These are phyloP conservation scores for Neofusicoccum sp. DNA, from an alignment of 2,329 filamentous ascomycete genomes.

Conservation along the genomic window DNA sequence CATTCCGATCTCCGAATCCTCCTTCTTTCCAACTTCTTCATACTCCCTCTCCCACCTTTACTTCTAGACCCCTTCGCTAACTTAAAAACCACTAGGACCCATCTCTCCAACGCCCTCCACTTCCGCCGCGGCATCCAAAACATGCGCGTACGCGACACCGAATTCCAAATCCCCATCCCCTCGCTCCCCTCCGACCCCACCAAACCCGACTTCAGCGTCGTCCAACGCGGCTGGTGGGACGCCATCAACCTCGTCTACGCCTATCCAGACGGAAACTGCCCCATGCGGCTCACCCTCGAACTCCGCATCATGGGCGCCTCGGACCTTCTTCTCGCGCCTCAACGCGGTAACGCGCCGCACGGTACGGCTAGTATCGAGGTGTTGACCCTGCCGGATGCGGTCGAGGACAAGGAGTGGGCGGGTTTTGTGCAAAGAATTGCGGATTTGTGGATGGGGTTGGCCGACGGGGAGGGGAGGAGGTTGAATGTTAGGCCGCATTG, in stretches of 20 bases:
- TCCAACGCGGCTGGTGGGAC: conserved; percentile 52
- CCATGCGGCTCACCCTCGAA: conserved; percentile 45
- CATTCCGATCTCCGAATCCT: too few species aligned
- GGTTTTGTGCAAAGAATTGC: conserved; percentile 43
- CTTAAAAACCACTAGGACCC: too few species aligned
- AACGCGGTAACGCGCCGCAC: conserved; percentile 39
- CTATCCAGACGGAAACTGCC: too few species aligned
- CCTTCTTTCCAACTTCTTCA: too few species aligned
- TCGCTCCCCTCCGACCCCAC: conserved; percentile 29
- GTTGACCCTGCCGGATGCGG: conserved; percentile 42
- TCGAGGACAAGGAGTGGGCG: conserved; percentile 39
- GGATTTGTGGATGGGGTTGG: conserved; percentile 42
- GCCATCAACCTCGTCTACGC: conserved; percentile 47
- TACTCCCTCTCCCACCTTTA: too few species aligned
- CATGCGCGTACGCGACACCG: conserved; percentile 46
- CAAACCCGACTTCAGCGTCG: conserved; percentile 43
- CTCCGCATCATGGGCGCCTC: conserved; percentile 46
- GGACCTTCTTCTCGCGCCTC: conserved; percentile 46
- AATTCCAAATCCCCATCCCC: conserved; percentile 47
- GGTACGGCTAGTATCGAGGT: conserved; percentile 47
- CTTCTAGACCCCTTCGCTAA: too few species aligned
- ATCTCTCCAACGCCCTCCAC: conserved; percentile 47
- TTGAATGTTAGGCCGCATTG: conserved; percentile 44
- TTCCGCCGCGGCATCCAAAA: conserved; percentile 50
- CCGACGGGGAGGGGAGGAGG: conserved; percentile 18